phyloP scores from a whole-genome alignment of 129 eudicot species.

The Cynara cardunculus region DNA sequence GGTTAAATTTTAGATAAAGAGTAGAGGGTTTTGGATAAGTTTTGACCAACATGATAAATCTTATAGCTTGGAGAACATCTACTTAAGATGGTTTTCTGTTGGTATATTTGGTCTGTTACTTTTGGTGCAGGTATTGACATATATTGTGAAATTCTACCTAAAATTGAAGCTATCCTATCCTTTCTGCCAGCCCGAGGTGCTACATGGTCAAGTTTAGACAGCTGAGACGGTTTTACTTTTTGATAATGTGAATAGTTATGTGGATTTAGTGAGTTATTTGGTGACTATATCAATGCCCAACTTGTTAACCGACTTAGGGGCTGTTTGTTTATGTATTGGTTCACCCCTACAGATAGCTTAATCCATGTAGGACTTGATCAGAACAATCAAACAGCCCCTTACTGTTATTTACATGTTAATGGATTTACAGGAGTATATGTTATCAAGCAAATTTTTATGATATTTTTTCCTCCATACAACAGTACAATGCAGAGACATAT shows the following conservation, averaged over 20 bases:
- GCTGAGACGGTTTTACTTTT: not conserved
- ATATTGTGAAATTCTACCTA: too few species aligned
- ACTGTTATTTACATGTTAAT: not conserved
- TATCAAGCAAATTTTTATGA: not conserved
- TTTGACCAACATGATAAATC: not conserved
- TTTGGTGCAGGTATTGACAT: not conserved
- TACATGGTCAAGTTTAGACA: not conserved
- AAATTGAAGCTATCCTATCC: not conserved
- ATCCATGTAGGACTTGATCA: not conserved
- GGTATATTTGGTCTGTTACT: not conserved
- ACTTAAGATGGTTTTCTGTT: not conserved
- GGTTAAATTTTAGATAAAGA: not conserved
- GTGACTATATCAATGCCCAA: not conserved
- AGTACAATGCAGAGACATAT: constrained; percentile 43
- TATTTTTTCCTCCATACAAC: constrained; percentile 28
- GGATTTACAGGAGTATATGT: not conserved
- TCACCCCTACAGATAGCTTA: not conserved
- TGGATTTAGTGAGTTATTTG: not conserved
- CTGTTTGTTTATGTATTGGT: not conserved
- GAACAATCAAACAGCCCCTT: not conserved
- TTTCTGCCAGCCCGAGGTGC: not conserved
- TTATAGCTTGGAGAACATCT: not conserved
- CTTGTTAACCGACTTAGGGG: not conserved
- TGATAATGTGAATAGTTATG: not conserved
- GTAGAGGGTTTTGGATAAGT: too few species aligned